These are phyloP conservation scores for Cryptococcus sp. DNA, from an alignment of 1,284 basidiomycete species.

Conservation along the genomic window DNA sequence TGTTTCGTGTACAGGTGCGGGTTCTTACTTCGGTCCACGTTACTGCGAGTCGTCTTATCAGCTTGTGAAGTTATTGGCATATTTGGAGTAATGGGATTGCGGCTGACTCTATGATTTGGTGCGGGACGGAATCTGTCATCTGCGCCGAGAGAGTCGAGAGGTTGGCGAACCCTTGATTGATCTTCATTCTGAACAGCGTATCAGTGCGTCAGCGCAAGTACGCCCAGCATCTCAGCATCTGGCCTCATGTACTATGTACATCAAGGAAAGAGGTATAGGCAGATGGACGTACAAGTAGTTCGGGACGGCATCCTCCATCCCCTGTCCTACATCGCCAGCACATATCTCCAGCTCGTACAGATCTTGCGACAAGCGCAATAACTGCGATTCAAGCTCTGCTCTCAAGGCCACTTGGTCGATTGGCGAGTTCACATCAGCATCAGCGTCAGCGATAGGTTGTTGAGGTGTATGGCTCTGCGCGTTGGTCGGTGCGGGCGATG, in stretches of 20 bases:
- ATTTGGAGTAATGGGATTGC: too few relatives aligned
- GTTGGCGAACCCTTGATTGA: constrained; percentile 35
- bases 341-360: constrained; percentile 52
- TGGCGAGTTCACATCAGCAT: background rate
- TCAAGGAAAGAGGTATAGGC: too few relatives aligned
- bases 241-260: background rate
- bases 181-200: constrained; percentile 25
- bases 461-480: constrained; percentile 11
- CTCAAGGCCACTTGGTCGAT: constrained; percentile 31
- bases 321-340: constrained; percentile 44
- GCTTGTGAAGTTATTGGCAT: background rate
- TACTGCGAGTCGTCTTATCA: constrained; percentile 8
- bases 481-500: constrained; percentile 38
- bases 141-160: constrained; percentile 32
- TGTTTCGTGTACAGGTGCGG: constrained; percentile 44
- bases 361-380: constrained; percentile 43
- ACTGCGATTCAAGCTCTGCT: constrained; percentile 36
- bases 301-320: constrained; percentile 41
- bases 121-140: constrained; percentile 44
- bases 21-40: constrained; percentile 37
- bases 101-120: constrained; percentile 44
- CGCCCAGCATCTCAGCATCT: background rate
- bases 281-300: constrained; percentile 36
- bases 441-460: background rate
- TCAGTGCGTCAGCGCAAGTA: constrained; percentile 2